A percentile compares a stretch with the other conserved stretches of the same genome.
Conservation (phyloP, 2,329 filamentous ascomycete species). For the Trichoderma sp. region DNA sequence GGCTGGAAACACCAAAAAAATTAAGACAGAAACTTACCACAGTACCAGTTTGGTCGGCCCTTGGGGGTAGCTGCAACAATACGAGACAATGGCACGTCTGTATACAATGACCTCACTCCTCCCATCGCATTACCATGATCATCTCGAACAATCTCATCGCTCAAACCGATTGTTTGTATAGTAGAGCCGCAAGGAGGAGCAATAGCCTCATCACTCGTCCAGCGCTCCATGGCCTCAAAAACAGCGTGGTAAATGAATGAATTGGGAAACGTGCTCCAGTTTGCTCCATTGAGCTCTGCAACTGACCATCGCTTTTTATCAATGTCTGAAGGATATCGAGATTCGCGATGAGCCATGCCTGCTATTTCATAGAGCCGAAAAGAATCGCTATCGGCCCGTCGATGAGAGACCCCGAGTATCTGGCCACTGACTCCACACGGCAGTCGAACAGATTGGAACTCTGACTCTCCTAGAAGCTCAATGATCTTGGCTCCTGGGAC, state of each 20-base stretch:
- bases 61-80: not conserved
- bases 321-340: not conserved
- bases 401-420: not conserved
- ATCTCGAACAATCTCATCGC: not conserved
- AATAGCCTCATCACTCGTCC: not conserved
- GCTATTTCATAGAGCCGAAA: not conserved
- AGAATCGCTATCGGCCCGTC: not conserved
- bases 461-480: not conserved
- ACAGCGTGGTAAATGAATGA: not conserved
- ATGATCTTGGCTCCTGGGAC: not conserved
- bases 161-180: not conserved
- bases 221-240: not conserved
- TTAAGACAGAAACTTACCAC: not conserved
- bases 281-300: not conserved
- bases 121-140: not conserved
- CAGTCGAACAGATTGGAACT: not conserved
- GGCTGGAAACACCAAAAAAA: not conserved
- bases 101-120: not conserved
- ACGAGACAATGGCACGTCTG: not conserved
- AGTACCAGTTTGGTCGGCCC: not conserved
- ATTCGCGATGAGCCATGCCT: not conserved
- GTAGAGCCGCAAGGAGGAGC: not conserved
- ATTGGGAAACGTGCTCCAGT: not conserved
- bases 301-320: not conserved
- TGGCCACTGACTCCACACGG: not conserved